phyloP scores from a whole-genome alignment of 139 green algal genomes.

The Desmodesmus armatus region DNA sequence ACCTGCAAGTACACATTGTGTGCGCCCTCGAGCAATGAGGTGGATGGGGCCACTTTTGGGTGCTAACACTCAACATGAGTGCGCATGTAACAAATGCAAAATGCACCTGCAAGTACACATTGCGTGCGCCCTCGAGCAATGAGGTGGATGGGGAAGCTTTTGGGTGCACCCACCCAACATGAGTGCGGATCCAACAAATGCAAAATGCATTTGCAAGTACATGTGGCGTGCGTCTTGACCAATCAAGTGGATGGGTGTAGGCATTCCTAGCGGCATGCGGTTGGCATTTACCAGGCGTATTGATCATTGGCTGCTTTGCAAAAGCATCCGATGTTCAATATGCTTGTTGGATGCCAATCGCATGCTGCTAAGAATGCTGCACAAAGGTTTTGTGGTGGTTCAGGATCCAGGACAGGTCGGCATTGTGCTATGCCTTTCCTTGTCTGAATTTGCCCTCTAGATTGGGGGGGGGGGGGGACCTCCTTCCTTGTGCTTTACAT shows the following conservation, averaged over 20 bases:
- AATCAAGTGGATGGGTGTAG: not conserved
- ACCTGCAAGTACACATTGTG: not conserved
- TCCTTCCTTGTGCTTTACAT: no score
- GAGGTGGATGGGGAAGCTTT: slow-evolving; percentile 58
- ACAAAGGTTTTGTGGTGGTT: no score
- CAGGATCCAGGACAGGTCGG: no score
- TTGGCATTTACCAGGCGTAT: no score
- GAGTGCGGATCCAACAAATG: not conserved
- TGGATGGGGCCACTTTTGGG: not conserved
- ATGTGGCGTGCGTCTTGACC: not conserved
- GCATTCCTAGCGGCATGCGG: no score
- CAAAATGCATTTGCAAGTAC: not conserved
- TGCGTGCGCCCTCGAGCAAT: slow-evolving; percentile 66
- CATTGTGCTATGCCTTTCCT: no score
- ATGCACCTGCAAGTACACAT: not conserved
- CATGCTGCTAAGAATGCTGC: no score
- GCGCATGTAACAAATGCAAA: not conserved
- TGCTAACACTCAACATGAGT: not conserved
- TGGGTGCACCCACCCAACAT: not conserved
- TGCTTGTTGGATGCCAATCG: no score
- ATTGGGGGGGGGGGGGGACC: no score
- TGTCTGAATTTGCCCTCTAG: no score
- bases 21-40: not conserved
- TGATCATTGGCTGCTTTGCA: no score
- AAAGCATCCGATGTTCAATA: no score